Percentiles rank a stretch among this genome's conserved stretches.
Evolutionary conservation across 1,284 basidiomycete genomes (phyloP).

Genomic region (Papiliotrema flavescens): DNA sequence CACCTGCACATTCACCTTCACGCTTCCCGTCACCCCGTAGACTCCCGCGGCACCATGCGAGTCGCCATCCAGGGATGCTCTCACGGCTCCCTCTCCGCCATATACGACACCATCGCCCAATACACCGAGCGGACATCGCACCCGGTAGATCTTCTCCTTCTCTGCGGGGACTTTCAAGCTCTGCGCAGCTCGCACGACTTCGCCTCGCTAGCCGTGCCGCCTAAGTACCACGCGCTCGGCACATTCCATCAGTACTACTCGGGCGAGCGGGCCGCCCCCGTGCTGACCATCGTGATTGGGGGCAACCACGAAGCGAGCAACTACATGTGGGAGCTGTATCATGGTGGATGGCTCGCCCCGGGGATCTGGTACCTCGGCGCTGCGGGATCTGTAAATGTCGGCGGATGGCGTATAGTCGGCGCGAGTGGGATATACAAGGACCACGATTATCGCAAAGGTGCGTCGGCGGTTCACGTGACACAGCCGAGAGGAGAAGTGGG

Average conservation of each 20-base stretch:
- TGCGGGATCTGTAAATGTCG: conserved; percentile 82
- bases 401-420: conserved; percentile 81
- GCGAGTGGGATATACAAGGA: conserved; percentile 89
- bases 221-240: conserved; percentile 80
- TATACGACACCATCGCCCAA: conserved; percentile 70
- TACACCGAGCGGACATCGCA: conserved; percentile 62
- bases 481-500: too few relatives aligned
- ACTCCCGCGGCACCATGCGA: too few relatives aligned
- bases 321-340: conserved; percentile 96
- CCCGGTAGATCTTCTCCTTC: conserved; percentile 77
- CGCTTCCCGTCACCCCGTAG: too few relatives aligned
- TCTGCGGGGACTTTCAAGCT: conserved; percentile 92
- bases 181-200: conserved; percentile 82
- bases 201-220: conserved; percentile 83
- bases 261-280: conserved; percentile 72
- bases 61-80: conserved; percentile 93
- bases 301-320: conserved; percentile 98
- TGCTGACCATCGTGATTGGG: conserved; percentile 91
- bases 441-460: conserved; percentile 73
- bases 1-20: too few relatives aligned
- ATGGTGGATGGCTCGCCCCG: conserved; percentile 92
- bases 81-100: conserved; percentile 82
- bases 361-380: conserved; percentile 96
- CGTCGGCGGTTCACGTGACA: conserved; percentile 22
- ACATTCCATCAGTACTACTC: conserved; percentile 89